Conservation (phyloP, 768 basidiomycete genomes). For the Leccinum subtestaceum region DNA sequence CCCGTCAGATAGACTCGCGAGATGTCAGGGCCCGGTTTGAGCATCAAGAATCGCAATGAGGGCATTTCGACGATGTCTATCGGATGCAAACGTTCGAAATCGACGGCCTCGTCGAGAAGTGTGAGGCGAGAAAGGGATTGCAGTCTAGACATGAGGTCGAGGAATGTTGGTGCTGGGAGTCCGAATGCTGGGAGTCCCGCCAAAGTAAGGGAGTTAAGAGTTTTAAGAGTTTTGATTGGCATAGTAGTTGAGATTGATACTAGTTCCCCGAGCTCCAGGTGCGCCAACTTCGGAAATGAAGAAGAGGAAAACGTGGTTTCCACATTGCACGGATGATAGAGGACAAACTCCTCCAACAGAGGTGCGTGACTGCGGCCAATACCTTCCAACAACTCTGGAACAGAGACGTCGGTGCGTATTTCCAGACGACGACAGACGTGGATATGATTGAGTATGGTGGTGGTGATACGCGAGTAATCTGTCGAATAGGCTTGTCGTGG, state of each 20-base stretch:
- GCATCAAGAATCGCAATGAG: slow-evolving; percentile 18
- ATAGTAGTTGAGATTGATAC: slow-evolving; percentile 19
- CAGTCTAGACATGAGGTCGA: slow-evolving; percentile 23
- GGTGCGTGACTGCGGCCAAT: slow-evolving; percentile 23
- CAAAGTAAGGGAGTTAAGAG: slow-evolving; percentile 26
- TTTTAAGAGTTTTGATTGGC: slow-evolving; percentile 14
- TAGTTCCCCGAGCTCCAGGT: slow-evolving; percentile 23
- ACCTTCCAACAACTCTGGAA: slow-evolving; percentile 25
- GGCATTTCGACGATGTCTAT: slow-evolving; percentile 15
- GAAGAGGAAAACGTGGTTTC: slow-evolving; percentile 15
- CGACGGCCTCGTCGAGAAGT: slow-evolving; percentile 27
- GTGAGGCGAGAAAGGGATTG: slow-evolving; percentile 21
- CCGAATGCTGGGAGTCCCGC: slow-evolving; percentile 21
- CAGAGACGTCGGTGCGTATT: slow-evolving; percentile 22
- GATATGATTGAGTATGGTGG: slow-evolving; percentile 28
- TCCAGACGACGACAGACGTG: slow-evolving; percentile 27
- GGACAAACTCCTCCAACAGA: slow-evolving; percentile 24
- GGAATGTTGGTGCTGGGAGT: slow-evolving; percentile 20
- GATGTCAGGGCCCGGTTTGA: slow-evolving; percentile 28
- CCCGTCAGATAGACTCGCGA: slow-evolving; percentile 29
- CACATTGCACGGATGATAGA: slow-evolving; percentile 21
- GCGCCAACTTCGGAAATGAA: slow-evolving; percentile 22
- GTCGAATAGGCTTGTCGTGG: slow-evolving; percentile 17
- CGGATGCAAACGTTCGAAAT: slow-evolving; percentile 21
- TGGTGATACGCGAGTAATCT: slow-evolving; percentile 23